Percentiles rank a stretch among this genome's conserved stretches.
Evolutionary conservation across 805 yeast species (phyloP).

Genomic region (Hanseniaspora thailandica): DNA sequence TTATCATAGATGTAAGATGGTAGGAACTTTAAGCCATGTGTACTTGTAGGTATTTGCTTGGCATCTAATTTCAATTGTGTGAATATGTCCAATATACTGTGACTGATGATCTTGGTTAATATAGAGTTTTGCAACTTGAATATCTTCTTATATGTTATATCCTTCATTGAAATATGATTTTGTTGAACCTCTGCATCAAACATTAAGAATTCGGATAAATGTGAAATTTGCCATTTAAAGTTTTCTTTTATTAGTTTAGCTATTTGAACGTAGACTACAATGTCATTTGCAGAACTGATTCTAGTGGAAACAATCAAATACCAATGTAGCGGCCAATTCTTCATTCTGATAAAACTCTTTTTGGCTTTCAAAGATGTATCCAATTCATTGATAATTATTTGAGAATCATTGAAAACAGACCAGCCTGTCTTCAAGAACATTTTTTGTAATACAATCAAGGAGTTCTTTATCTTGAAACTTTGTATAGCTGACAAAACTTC

Average conservation of each 20-base stretch:
- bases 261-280: slow-evolving; percentile 27
- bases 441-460: slow-evolving; percentile 23
- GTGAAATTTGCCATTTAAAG: slow-evolving; percentile 27
- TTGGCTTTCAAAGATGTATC: slow-evolving; percentile 18
- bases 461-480: slow-evolving; percentile 26
- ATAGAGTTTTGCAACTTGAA: slow-evolving; percentile 25
- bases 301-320: slow-evolving; percentile 25
- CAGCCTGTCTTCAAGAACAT: slow-evolving; percentile 31
- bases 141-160: slow-evolving; percentile 28
- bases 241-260: slow-evolving; percentile 27
- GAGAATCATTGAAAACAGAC: slow-evolving; percentile 17
- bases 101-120: slow-evolving; percentile 27
- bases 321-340: slow-evolving; percentile 31
- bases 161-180: slow-evolving; percentile 19
- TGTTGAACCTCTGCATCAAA: slow-evolving; percentile 18
- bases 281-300: slow-evolving; percentile 26
- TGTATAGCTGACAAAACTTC: slow-evolving; percentile 25
- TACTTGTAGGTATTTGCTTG: background rate
- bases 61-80: slow-evolving; percentile 21
- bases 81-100: slow-evolving; percentile 29
- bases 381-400: background rate
- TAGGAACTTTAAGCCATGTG: background rate
- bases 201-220: slow-evolving; percentile 18
- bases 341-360: slow-evolving; percentile 26
- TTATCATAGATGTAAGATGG: slow-evolving; percentile 14